These are phyloP conservation scores for Cryptosporidium bovis DNA, from an alignment of 169 alveolate genomes.

Conservation along the genomic window DNA sequence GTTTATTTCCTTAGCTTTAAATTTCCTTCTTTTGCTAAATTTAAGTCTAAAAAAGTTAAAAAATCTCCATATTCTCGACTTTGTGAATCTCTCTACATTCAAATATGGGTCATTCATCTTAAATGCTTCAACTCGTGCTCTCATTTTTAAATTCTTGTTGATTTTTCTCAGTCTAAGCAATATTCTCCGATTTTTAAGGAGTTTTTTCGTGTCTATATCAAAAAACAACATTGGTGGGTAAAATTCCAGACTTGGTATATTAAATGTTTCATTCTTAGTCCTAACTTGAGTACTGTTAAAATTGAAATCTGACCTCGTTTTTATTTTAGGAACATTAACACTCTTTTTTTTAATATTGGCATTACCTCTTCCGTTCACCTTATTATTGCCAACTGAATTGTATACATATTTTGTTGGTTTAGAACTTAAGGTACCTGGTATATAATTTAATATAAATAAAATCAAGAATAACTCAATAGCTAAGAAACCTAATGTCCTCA, in stretches of 20 bases:
- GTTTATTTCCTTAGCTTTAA: slow-evolving; percentile 6
- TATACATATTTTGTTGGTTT: no score
- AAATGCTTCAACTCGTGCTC: slow-evolving; percentile 6
- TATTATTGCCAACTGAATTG: no score
- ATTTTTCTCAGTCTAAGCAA: slow-evolving; percentile 21
- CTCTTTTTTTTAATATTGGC: no score
- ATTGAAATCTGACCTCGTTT: no score
- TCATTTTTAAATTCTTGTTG: slow-evolving; percentile 33
- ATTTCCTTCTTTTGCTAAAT: slow-evolving; percentile 10
- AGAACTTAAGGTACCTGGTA: no score
- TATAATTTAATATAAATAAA: no score
- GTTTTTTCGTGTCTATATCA: background rate
- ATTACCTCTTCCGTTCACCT: no score
- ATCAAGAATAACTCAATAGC: no score
- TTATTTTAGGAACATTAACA: no score
- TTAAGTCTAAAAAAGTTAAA: slow-evolving; percentile 20
- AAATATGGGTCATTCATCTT: slow-evolving; percentile 29
- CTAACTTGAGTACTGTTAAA: no score
- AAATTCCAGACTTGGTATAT: slow-evolving; percentile 3
- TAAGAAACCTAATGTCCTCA: no score
- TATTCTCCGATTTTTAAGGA: background rate
- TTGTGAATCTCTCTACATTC: slow-evolving; percentile 35
- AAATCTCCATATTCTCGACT: slow-evolving; percentile 37
- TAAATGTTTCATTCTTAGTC: background rate
- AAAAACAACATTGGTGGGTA: slow-evolving; percentile 23